Evolutionary conservation across 257 asterid species (phyloP).

Genomic region (Lantana camara): DNA sequence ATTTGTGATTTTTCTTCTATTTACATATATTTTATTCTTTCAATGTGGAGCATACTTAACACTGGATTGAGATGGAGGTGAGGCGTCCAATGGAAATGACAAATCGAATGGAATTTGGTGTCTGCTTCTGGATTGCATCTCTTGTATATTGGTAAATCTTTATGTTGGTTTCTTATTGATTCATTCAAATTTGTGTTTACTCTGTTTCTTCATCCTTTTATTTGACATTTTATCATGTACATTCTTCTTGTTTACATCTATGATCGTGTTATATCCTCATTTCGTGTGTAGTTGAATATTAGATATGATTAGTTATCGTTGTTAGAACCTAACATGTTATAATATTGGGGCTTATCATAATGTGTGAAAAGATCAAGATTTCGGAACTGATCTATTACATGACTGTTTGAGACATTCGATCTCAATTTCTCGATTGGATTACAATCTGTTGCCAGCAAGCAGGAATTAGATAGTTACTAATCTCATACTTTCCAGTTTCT

Average conservation of each 20-base stretch:
- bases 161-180: conserved; percentile 20
- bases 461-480: no score
- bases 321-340: no score
- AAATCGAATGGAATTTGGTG: conserved; percentile 30
- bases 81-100: conserved; percentile 29
- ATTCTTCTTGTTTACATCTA: not conserved
- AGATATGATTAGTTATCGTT: not conserved
- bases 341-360: no score
- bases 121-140: conserved; percentile 44
- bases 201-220: not conserved
- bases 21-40: conserved; percentile 11
- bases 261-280: not conserved
- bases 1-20: not conserved
- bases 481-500: no score
- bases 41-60: conserved; percentile 27
- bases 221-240: conserved; percentile 5
- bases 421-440: no score
- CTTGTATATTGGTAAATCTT: conserved; percentile 81
- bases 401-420: no score
- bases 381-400: no score
- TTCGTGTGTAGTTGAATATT: not conserved
- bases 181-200: conserved; percentile 16
- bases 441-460: no score
- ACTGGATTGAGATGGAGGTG: conserved; percentile 25
- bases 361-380: not conserved